Conservation (phyloP, 2,329 filamentous ascomycete genomes). For the Triangularia setosa region DNA sequence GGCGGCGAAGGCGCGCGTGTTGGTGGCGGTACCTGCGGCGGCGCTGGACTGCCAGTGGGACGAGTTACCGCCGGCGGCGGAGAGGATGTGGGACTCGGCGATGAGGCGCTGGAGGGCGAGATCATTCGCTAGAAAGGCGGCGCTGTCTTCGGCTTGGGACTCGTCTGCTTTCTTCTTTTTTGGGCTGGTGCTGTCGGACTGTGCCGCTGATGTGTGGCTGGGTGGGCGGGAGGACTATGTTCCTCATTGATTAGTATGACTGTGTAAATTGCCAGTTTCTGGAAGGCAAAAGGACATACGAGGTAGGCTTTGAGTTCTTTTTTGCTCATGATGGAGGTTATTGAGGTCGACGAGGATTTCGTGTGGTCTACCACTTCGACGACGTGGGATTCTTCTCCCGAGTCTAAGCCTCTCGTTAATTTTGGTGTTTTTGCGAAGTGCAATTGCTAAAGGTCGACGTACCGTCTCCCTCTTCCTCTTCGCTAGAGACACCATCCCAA, state of each 20-base stretch:
- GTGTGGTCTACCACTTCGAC: conserved; percentile 64
- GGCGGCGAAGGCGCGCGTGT: conserved; percentile 41
- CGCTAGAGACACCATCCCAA: conserved; percentile 1
- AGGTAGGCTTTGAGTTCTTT: conserved; percentile 76
- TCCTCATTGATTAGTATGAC: conserved; percentile 14
- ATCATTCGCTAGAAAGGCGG: conserved; percentile 80
- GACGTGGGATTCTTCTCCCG: conserved; percentile 5
- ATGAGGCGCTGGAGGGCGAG: conserved; percentile 87
- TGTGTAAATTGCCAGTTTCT: conserved; percentile 15
- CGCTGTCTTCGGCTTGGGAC: conserved; percentile 50
- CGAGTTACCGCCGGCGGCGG: conserved; percentile 50
- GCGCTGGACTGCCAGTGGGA: conserved; percentile 36
- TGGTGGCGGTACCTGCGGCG: conserved; percentile 33
- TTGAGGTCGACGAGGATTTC: conserved; percentile 30
- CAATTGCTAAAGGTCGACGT: neutral
- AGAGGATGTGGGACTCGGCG: conserved; percentile 83
- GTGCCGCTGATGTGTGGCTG: conserved; percentile 25
- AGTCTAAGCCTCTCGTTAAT: conserved; percentile 12
- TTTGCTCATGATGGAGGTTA: conserved; percentile 52
- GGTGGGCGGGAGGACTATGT: conserved; percentile 48
- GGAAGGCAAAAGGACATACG: conserved; percentile 41
- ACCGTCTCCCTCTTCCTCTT: conserved; percentile 17
- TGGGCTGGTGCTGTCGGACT: conserved; percentile 23
- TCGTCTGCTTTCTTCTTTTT: conserved; percentile 27
- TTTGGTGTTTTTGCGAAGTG: neutral